Evolutionary conservation across 2,329 filamentous ascomycete species (phyloP).

Genomic region (Botrytis porri): DNA sequence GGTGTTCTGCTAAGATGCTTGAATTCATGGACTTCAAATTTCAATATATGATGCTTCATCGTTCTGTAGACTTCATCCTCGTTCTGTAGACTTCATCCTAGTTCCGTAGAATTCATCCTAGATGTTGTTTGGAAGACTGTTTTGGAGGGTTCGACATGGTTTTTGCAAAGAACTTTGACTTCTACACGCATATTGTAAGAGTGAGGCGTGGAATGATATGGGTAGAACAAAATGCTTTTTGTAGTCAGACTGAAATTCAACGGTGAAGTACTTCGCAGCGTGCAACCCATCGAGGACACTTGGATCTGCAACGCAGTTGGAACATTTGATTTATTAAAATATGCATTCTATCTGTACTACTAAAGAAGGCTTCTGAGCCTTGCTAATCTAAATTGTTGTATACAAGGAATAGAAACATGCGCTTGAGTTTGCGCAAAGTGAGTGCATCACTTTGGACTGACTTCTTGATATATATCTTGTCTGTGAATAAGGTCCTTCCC

Average conservation of each 20-base stretch:
- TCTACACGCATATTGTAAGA: not conserved
- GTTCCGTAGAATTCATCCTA: too few relatives aligned
- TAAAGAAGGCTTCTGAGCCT: not conserved
- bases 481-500: not conserved
- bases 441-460: not conserved
- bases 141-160: not conserved
- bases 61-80: not conserved
- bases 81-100: not conserved
- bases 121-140: not conserved
- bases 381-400: not conserved
- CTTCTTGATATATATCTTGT: not conserved
- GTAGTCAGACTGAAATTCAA: not conserved
- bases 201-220: not conserved
- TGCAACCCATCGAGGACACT: not conserved
- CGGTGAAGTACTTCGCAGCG: not conserved
- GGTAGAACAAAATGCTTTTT: not conserved
- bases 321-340: not conserved
- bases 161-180: not conserved
- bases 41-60: not conserved
- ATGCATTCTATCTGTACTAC: not conserved
- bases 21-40: not conserved
- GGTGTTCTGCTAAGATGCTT: not conserved
- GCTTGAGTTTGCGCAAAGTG: not conserved
- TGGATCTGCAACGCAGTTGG: not conserved
- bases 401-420: not conserved